Percentiles rank a stretch among this genome's conserved stretches.
These are phyloP conservation scores for Zizania latifolia DNA, from an alignment of 176 grass and related monocot genomes.

Conservation along the genomic window DNA sequence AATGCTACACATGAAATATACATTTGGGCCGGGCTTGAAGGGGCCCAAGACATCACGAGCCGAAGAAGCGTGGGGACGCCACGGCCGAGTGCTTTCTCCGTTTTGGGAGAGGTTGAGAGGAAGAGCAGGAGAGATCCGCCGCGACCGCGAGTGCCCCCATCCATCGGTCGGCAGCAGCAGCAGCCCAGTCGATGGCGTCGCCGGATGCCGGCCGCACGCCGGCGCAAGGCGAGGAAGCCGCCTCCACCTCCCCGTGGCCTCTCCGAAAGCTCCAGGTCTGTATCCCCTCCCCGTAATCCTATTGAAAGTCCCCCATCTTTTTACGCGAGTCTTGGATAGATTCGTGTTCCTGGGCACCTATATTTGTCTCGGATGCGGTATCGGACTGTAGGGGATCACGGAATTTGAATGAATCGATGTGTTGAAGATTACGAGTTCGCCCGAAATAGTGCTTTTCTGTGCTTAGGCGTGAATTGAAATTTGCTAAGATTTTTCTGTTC, in stretches of 20 bases:
- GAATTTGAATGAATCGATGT: neutral
- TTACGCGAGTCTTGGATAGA: too few relatives aligned
- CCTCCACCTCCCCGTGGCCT: constrained; percentile 43
- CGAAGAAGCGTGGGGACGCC: neutral
- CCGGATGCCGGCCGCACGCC: constrained; percentile 30
- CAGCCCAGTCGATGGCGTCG: constrained; percentile 32
- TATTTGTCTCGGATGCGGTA: neutral
- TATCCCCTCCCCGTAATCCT: neutral
- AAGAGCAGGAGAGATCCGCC: constrained; percentile 14
- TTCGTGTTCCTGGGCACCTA: neutral
- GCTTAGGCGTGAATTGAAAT: neutral
- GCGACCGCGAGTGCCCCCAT: neutral
- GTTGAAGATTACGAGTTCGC: neutral
- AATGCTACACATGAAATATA: neutral
- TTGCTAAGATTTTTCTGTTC: neutral
- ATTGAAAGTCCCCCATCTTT: too few relatives aligned
- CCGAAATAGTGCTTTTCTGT: neutral
- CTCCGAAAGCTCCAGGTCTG: constrained; percentile 67
- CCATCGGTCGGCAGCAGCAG: constrained; percentile 6
- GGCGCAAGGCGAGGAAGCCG: constrained; percentile 32
- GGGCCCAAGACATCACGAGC: neutral
- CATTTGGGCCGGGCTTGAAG: neutral
- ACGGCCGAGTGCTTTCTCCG: neutral
- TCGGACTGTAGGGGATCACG: neutral
- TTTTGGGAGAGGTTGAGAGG: neutral